Evolutionary conservation across 306 rosid species (phyloP).

Genomic region (Lathyrus sativus): DNA sequence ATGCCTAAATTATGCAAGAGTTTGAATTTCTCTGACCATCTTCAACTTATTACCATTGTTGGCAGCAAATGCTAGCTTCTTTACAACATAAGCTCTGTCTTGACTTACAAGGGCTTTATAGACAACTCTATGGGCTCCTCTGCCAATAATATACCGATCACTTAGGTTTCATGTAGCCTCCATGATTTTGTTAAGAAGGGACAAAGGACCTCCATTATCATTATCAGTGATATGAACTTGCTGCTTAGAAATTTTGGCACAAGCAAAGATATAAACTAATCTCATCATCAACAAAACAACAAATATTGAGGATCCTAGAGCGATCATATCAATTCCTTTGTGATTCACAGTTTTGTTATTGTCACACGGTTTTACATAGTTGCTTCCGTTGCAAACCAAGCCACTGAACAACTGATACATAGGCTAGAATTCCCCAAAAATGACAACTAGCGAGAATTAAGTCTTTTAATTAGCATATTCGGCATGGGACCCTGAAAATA

Average conservation of each 20-base stretch:
- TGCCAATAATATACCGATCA: conserved; percentile 63
- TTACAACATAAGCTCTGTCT: conserved; percentile 56
- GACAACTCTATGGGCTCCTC: conserved; percentile 85
- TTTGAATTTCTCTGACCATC: conserved; percentile 67
- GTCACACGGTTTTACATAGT: conserved; percentile 51
- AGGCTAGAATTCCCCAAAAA: conserved; percentile 60
- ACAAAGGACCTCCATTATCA: conserved; percentile 47
- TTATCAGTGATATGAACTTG: conserved; percentile 32
- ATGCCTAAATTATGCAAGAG: conserved; percentile 63
- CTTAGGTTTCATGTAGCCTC: conserved; percentile 63
- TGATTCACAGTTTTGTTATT: neutral
- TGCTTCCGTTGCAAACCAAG: conserved; percentile 38
- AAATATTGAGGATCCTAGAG: conserved; percentile 56
- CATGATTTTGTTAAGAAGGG: conserved; percentile 14
- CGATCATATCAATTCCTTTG: conserved; percentile 47
- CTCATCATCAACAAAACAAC: conserved; percentile 13
- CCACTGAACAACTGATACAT: conserved; percentile 52
- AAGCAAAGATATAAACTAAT: no score
- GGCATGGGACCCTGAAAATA: conserved; percentile 68
- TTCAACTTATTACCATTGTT: conserved; percentile 46
- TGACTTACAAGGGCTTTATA: conserved; percentile 60
- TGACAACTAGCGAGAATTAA: conserved; percentile 41
- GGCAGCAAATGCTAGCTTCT: conserved; percentile 58
- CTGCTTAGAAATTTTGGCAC: conserved; percentile 35
- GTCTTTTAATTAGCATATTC: conserved; percentile 45